Base-by-base conservation (phyloP, 257 asterid genomes). In the Ehretia macrophylla region DNA sequence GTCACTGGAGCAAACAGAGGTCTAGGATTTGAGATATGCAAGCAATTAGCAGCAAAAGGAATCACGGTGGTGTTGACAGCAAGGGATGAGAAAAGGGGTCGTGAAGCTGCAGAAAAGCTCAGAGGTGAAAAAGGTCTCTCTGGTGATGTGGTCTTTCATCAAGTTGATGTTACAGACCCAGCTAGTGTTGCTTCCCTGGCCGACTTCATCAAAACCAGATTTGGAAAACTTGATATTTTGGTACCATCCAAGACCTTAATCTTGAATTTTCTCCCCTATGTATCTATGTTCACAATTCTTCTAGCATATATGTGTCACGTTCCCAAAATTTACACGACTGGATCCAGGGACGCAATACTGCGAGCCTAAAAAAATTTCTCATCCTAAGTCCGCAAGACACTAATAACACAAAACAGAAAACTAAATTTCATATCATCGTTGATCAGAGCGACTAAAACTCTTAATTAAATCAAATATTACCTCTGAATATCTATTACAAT, bases 71-170 rank as follows among this genome's bases (percentile, higher is more conserved):
- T 62, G 2, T 49, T 62, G 16, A 68, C 74, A 17, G 68, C 74
- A 8, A 56, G 68, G 49, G 54, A 62, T 56, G 65, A 56, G 44
- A 62, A 56, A 14, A 56, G 50, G 39, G 74, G 74, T 0, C n/a
- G 38, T 0, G 74, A 68, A 37, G 74, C 74, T 46, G 55, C 62
- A 10, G 65, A 57, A 19, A 62, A 49, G 20, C 69, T 69, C 32
- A 62, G 57, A 69, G 56, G 17, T 0, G 50, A n/a, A n/a, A n/a
- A 1, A 17, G 61, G 51, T 32, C 21, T 59, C 21, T 58, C 60
- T 2, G 49, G 48, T 12, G 19, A 56, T 37, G 13, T 62, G 20
- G 18, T 58, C 19, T 58, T 58, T 40, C 65, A 64, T 32, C 56
- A 55, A 22, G 56, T 65, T 45, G 69, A 55, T 32, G 69, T 65